phyloP scores from a whole-genome alignment of 805 yeast species.

The Ogataea angusta region DNA sequence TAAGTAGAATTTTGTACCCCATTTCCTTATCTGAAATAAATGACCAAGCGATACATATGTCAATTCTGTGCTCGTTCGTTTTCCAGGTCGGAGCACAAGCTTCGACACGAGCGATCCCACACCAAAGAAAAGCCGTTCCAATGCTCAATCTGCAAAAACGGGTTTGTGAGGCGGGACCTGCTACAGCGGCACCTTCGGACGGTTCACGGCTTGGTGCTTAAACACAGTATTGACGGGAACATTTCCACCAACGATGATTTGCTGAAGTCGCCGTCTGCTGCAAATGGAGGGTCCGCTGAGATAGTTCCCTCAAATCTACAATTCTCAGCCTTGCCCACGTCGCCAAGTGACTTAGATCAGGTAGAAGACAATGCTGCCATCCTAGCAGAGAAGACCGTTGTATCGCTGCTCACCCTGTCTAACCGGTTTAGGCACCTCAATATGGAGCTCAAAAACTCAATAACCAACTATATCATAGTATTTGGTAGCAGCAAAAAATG shows the following conservation, averaged over 20 bases:
- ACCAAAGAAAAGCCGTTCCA: conserved; percentile 79
- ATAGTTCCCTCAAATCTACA: background rate
- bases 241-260: conserved; percentile 22
- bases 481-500: conserved; percentile 19
- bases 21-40: conserved; percentile 37
- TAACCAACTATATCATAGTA: conserved; percentile 26
- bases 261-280: conserved; percentile 14
- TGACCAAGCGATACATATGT: conserved; percentile 67
- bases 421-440: conserved; percentile 29
- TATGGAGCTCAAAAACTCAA: conserved; percentile 20
- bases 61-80: conserved; percentile 78
- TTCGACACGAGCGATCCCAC: conserved; percentile 76
- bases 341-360: conserved; percentile 5
- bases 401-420: conserved; percentile 32
- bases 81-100: conserved; percentile 74
- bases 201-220: conserved; percentile 50
- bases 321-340: conserved; percentile 2
- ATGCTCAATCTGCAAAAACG: conserved; percentile 64
- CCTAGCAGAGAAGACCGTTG: conserved; percentile 29
- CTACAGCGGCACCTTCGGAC: conserved; percentile 76
- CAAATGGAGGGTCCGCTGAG: conserved; percentile 1
- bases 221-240: conserved; percentile 27
- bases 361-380: conserved; percentile 10
- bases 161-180: conserved; percentile 75
- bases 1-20: conserved; percentile 5